These are phyloP conservation scores for Grifola frondosa DNA, from an alignment of 1,284 basidiomycete genomes.

Conservation along the genomic window DNA sequence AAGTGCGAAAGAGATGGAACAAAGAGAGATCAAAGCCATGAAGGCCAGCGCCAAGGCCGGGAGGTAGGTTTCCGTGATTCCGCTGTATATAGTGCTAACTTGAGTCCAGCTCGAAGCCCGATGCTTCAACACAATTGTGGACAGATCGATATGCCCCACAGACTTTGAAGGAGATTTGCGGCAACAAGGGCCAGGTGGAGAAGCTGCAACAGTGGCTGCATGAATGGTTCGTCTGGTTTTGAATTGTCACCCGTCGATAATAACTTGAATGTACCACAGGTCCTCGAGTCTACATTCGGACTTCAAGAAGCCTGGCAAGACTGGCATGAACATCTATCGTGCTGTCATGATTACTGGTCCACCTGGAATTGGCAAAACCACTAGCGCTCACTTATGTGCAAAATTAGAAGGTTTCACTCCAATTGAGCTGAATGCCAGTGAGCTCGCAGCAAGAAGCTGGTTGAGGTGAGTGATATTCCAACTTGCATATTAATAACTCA, in stretches of 20 bases:
- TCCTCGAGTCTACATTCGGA: slow-evolving; percentile 64
- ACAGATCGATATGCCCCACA: slow-evolving; percentile 94
- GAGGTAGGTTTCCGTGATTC: slow-evolving; percentile 16
- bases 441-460: slow-evolving; percentile 95
- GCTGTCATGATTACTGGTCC: slow-evolving; percentile 91
- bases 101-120: slow-evolving; percentile 28
- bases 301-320: slow-evolving; percentile 96
- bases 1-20: slow-evolving; percentile 77
- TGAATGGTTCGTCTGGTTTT: slow-evolving; percentile 56
- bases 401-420: slow-evolving; percentile 87
- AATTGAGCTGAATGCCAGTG: slow-evolving; percentile 96
- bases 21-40: slow-evolving; percentile 55
- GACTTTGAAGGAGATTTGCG: slow-evolving; percentile 87
- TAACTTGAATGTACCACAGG: slow-evolving; percentile 45
- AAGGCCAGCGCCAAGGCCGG: slow-evolving; percentile 26
- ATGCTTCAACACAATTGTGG: slow-evolving; percentile 79
- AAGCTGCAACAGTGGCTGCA: slow-evolving; percentile 86
- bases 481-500: background rate
- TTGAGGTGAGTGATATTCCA: slow-evolving; percentile 61
- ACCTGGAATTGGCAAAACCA: slow-evolving; percentile 98
- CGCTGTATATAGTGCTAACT: background rate
- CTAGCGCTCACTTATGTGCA: slow-evolving; percentile 91
- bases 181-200: slow-evolving; percentile 90
- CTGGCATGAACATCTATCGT: slow-evolving; percentile 83
- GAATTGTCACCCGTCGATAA: background rate